These are phyloP conservation scores for Aspergillus indologenus DNA, from an alignment of 495 filamentous ascomycete species.

Conservation along the genomic window DNA sequence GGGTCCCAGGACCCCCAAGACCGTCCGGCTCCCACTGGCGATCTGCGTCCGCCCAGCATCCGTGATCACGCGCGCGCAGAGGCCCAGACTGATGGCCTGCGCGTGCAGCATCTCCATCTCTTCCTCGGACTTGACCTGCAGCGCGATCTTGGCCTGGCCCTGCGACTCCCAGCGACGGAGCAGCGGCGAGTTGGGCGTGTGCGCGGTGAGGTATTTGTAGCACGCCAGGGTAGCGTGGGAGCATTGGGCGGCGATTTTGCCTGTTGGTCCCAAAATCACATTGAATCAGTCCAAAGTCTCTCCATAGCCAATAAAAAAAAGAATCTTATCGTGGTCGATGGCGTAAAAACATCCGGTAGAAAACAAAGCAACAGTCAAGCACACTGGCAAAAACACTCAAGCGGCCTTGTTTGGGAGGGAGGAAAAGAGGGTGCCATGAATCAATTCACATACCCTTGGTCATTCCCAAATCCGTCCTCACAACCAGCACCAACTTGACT, in stretches of 20 bases:
- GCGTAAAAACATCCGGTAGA: background rate
- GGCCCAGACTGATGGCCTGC: conserved; percentile 74
- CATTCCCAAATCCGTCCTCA: conserved; percentile 93
- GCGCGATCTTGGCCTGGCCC: conserved; percentile 89
- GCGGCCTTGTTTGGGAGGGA: too few species aligned
- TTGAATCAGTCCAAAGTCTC: too few species aligned
- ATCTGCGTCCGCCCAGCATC: conserved; percentile 99
- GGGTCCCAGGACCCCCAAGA: conserved; percentile 85
- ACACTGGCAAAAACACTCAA: too few species aligned
- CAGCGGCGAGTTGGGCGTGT: conserved; percentile 57
- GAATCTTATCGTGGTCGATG: too few species aligned
- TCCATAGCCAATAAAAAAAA: too few species aligned
- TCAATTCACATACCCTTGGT: conserved; percentile 84
- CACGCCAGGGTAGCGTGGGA: conserved; percentile 95
- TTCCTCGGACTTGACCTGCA: conserved; percentile 79
- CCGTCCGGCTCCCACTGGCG: conserved; percentile 84
- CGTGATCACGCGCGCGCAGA: conserved; percentile 83
- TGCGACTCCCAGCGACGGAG: conserved; percentile 77
- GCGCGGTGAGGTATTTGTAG: conserved; percentile 77
- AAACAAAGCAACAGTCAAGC: background rate
- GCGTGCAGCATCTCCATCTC: conserved; percentile 74
- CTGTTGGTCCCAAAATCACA: conserved; percentile 37
- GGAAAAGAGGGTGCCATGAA: too few species aligned
- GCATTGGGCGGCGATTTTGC: conserved; percentile 96
- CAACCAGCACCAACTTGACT: conserved; percentile 91